Evolutionary conservation across 768 basidiomycete genomes (phyloP), one percentile per base, ranked within the genome.

Genomic region (Mycena sanguinolenta): DNA sequence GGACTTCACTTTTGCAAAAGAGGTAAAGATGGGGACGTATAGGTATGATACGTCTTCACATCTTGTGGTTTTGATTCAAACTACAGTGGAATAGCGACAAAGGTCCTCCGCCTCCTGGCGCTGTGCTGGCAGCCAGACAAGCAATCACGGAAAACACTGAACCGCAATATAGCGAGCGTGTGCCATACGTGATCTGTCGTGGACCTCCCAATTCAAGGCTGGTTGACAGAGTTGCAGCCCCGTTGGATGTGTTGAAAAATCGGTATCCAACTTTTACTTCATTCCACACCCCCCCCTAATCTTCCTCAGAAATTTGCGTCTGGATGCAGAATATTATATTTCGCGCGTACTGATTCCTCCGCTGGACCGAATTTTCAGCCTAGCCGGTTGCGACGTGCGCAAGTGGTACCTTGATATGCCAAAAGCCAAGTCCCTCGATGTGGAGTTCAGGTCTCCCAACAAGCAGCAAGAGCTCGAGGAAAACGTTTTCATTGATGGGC

Each of bases 1-100:
- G 74, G 97, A 99, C 78, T 98, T 98, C 75, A 92, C 96, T 39
- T 96, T 98, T 73, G 91, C 97, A 0, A 97, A 97, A 77, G 95
- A 97, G 80, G 96, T 99, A 32, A 91, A 84, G 75, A 87, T 99
- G 86, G 98, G 98, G 16, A 94, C 93, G 0, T 99, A 99, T 77
- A 96, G 93, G 96, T 94, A 61, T 58, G 82, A 72, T 10, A 21
- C 57, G 28, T 5, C 46, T 10, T 34, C 30, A 54, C 49, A 4
- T 17, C 52, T 13, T 57, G 27, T n/a, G 21, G 32, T 46, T 63
- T 58, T 36, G 44, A 54, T 17, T 23, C 16, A 38, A 27, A 17
- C 3, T n/a, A n/a, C n/a, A n/a, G 21, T 52, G 46, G 19, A 63
- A 28, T 52, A 98, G 97, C 70, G 95, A 96, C 61, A 91, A 90